A percentile compares a stretch with the other conserved stretches of the same genome.
These are phyloP conservation scores for Delitschia confertaspora DNA, from an alignment of 495 filamentous ascomycete species.

Conservation along the genomic window DNA sequence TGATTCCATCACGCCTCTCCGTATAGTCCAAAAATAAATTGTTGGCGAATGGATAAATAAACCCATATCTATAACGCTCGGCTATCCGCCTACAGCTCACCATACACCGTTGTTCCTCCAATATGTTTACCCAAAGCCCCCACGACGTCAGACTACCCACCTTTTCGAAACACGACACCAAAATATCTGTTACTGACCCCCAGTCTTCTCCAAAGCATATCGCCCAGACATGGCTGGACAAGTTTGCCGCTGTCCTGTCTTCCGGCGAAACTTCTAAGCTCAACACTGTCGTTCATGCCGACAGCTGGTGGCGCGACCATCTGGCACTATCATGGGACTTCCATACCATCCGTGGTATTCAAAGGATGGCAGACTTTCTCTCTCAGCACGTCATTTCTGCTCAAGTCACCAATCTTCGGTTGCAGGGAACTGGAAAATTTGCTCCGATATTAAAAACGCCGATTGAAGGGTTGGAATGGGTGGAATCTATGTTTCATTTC, in stretches of 20 bases:
- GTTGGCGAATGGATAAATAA: too few species aligned
- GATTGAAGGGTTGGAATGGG: conserved; percentile 18
- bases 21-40: too few species aligned
- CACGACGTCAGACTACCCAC: conserved; percentile 14
- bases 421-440: conserved; percentile 11
- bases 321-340: conserved; percentile 28
- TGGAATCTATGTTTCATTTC: conserved; percentile 26
- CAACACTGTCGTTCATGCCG: conserved; percentile 3
- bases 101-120: too few species aligned
- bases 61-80: too few species aligned
- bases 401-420: conserved; percentile 1
- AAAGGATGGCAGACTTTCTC: conserved; percentile 20
- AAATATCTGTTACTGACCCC: conserved; percentile 6
- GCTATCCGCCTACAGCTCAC: too few species aligned
- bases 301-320: conserved; percentile 29
- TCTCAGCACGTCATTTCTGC: background rate
- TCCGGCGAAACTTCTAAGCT: conserved; percentile 10
- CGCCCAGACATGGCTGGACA: conserved; percentile 23
- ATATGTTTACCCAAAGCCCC: conserved; percentile 16
- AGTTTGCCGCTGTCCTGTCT: conserved; percentile 14
- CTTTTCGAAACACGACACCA: conserved; percentile 13
- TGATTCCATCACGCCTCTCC: too few species aligned
- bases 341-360: conserved; percentile 18
- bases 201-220: conserved; percentile 1
- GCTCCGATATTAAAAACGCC: conserved; percentile 1